These are phyloP conservation scores for Monilinia laxa DNA, from an alignment of 2,329 filamentous ascomycete genomes.

Conservation along the genomic window DNA sequence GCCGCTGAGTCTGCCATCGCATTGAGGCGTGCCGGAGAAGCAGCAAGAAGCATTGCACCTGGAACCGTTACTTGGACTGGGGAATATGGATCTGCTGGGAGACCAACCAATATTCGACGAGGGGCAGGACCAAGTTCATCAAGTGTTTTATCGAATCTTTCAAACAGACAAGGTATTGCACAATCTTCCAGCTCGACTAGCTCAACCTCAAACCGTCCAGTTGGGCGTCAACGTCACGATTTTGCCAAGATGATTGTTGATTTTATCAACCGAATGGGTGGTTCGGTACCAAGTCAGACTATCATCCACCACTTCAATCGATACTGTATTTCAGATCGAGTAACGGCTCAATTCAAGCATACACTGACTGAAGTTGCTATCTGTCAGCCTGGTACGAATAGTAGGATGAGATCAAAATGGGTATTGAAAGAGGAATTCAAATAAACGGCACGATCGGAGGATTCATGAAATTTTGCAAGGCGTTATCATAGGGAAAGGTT, in stretches of 20 bases:
- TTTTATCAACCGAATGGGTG: conserved; percentile 76
- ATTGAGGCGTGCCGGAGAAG: conserved; percentile 69
- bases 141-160: conserved; percentile 56
- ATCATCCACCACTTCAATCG: conserved; percentile 87
- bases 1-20: conserved; percentile 76
- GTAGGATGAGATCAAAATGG: conserved; percentile 39
- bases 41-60: conserved; percentile 70
- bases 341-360: conserved; percentile 77
- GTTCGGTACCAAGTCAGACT: conserved; percentile 77
- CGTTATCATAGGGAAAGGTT: neutral
- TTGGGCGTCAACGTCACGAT: conserved; percentile 52
- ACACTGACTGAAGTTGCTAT: conserved; percentile 75
- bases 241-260: conserved; percentile 72
- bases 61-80: conserved; percentile 95
- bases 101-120: conserved; percentile 54
- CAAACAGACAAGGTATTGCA: conserved; percentile 51
- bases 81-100: conserved; percentile 72
- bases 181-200: conserved; percentile 44
- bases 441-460: conserved; percentile 21
- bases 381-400: conserved; percentile 50
- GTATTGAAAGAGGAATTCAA: conserved; percentile 41
- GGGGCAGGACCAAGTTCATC: conserved; percentile 54
- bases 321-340: conserved; percentile 66
- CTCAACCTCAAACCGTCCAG: conserved; percentile 47
- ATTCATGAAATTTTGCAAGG: conserved; percentile 2